Evolutionary conservation across 1,139 yeast genomes (phyloP), one percentile per base, ranked within the genome.

Genomic region (Chernovozyma sophiae-reginae): DNA sequence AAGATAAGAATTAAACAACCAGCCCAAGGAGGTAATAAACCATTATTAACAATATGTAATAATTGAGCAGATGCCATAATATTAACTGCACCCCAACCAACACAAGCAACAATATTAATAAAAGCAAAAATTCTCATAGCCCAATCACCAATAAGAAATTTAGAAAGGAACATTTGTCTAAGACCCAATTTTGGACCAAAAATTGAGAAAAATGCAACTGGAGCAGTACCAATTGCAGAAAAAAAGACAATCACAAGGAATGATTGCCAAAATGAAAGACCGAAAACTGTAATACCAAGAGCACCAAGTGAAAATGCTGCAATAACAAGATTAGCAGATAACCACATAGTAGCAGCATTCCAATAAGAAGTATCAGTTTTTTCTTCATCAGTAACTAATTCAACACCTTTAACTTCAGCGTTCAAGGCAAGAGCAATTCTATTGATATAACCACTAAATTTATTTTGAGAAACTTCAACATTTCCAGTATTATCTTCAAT

Each of bases 81-180:
- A 62, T 89, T 90, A 33, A 87, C 94, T 14, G 95, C 86, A 61
- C 95, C 89, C 97, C 97, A 89, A 47, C 97, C 97, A 45, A 89
- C 76, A 74, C 96, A 86, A 13, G 96, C 94, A 51, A 89, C 61
- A 52, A 81, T 77, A 56, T 89, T 89, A 53, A 89, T 71, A 31
- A 82, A 58, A 14, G 95, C 82, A 54, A 89, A 85, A 40, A 89
- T 69, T 57, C 95, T 75, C 62, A 85, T 81, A 35, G 85, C 81
- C 32, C 69, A 60, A 57, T 81, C 79, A 49, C 97, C 97, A 51
- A 82, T 72, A 54, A 89, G 72, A 62, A 73, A 89, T 48, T 90
- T 75, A 13, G 95, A 79, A 45, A 90, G 58, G 32, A 86, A 72
- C 87, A 89, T 83, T 62, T 89, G 97, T 63, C 97, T 80, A 46